Evolutionary conservation across 352 stramenopile species (phyloP).

Genomic region (Phytophthora podocarpi): DNA sequence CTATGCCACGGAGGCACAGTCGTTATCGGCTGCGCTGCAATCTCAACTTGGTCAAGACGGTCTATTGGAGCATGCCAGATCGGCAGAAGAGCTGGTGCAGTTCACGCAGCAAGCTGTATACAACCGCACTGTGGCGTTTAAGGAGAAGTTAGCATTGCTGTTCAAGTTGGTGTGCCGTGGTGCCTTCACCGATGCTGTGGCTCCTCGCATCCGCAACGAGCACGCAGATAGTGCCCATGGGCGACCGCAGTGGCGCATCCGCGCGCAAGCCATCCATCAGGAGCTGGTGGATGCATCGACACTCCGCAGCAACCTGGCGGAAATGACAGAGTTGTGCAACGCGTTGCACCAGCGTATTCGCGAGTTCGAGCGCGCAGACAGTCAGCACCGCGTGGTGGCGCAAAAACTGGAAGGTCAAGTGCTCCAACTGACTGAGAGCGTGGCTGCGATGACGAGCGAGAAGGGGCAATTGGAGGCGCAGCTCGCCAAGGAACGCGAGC

Average conservation of each 20-base stretch:
- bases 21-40: constrained; percentile 46
- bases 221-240: constrained; percentile 33
- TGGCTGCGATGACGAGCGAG: constrained; percentile 38
- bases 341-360: constrained; percentile 67
- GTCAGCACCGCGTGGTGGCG: constrained; percentile 76
- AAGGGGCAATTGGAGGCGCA: constrained; percentile 62
- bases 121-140: constrained; percentile 51
- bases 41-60: constrained; percentile 38
- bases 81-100: constrained; percentile 40
- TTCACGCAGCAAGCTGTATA: constrained; percentile 58
- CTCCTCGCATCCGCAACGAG: constrained; percentile 41
- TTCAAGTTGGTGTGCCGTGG: constrained; percentile 83
- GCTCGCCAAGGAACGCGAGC: constrained; percentile 69
- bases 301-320: constrained; percentile 60
- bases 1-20: constrained; percentile 56
- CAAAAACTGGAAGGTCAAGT: constrained; percentile 84
- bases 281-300: constrained; percentile 69
- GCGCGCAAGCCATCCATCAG: constrained; percentile 74
- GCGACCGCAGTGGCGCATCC: constrained; percentile 71
- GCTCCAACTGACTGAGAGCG: constrained; percentile 53
- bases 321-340: constrained; percentile 73
- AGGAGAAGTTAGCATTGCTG: constrained; percentile 63
- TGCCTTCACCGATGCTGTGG: constrained; percentile 76
- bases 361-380: constrained; percentile 76
- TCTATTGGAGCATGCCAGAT: constrained; percentile 18